Evolutionary conservation across 208 protist species (phyloP).

Genomic region (Eutreptiella sp.): DNA sequence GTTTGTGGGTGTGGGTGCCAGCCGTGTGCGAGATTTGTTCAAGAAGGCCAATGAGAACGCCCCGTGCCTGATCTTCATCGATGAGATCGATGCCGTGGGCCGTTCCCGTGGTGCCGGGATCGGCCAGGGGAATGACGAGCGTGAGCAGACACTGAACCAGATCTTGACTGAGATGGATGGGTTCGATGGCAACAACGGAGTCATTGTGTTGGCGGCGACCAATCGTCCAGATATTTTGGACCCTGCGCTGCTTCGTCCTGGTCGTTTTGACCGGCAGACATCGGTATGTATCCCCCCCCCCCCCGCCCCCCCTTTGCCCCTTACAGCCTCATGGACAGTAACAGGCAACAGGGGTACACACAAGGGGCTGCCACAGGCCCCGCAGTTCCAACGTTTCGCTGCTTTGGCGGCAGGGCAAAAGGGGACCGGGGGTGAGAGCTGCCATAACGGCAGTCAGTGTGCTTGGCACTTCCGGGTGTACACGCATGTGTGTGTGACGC

Average conservation of each 20-base stretch:
- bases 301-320: too few relatives aligned
- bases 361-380: too few relatives aligned
- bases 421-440: too few relatives aligned
- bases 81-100: slow-evolving; percentile 94
- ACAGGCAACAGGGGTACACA: too few relatives aligned
- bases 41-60: slow-evolving; percentile 74
- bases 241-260: slow-evolving; percentile 88
- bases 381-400: too few relatives aligned
- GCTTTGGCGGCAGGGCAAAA: too few relatives aligned
- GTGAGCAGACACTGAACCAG: slow-evolving; percentile 95
- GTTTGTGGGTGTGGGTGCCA: slow-evolving; percentile 91
- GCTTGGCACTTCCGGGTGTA: too few relatives aligned
- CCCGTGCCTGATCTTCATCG: slow-evolving; percentile 95
- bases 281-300: too few relatives aligned
- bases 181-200: slow-evolving; percentile 76
- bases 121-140: slow-evolving; percentile 69
- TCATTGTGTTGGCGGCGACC: slow-evolving; percentile 95
- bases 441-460: too few relatives aligned
- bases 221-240: slow-evolving; percentile 95
- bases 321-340: too few relatives aligned
- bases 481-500: too few relatives aligned
- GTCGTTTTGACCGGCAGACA: slow-evolving; percentile 91
- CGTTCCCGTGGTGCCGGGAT: slow-evolving; percentile 59
- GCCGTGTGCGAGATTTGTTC: slow-evolving; percentile 87
- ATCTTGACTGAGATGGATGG: slow-evolving; percentile 97